Conservation (phyloP, 441 rosid genomes). For the Isatis lusitanica region DNA sequence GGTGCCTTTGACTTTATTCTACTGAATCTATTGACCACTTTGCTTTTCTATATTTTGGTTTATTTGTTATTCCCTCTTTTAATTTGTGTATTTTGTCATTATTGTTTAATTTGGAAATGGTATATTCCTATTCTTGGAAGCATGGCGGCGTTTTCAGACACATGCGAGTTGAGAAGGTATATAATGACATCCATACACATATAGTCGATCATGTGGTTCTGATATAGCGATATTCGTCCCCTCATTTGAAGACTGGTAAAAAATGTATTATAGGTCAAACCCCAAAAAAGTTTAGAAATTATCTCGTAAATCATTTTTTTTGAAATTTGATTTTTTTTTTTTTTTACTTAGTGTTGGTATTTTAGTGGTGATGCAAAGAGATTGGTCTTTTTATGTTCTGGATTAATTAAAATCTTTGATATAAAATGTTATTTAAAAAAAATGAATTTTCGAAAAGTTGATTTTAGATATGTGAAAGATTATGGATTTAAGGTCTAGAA, state of each 20-base stretch:
- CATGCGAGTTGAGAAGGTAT: conserved; percentile 19
- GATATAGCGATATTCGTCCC: conserved; percentile 6
- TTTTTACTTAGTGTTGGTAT: no score
- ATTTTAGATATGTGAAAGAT: no score
- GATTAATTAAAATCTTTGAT: no score
- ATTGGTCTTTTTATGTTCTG: no score
- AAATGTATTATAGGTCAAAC: no score
- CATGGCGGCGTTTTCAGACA: conserved; percentile 35
- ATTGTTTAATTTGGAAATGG: conserved; percentile 21
- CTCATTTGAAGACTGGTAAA: background rate
- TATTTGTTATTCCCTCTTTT: conserved; percentile 27
- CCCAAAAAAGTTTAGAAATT: no score
- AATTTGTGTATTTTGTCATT: conserved; percentile 11
- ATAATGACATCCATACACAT: conserved; percentile 1
- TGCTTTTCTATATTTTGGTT: conserved; percentile 9
- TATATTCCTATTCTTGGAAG: conserved; percentile 26
- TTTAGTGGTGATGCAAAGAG: no score
- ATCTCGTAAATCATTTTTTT: no score
- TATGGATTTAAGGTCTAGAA: no score
- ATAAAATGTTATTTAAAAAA: no score
- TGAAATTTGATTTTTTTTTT: no score
- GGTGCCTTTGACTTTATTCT: conserved; percentile 37
- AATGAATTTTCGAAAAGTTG: no score
- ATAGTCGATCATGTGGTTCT: conserved; percentile 7
- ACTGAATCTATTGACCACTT: conserved; percentile 34